Evolutionary conservation across 371 early-diverging fungal genomes (phyloP).

Genomic region (Mucor saturninus): DNA sequence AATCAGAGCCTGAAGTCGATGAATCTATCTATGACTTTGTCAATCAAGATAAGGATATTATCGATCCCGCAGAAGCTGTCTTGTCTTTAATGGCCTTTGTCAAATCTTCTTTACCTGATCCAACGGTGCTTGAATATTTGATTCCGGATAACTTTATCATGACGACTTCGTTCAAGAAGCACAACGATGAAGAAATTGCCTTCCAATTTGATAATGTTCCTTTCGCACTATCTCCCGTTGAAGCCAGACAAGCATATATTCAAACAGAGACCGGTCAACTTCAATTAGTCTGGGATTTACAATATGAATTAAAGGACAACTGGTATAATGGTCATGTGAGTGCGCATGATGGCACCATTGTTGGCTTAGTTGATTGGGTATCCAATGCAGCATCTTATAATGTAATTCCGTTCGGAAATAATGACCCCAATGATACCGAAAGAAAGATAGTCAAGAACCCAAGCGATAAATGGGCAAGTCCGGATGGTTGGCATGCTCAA

Average conservation of each 20-base stretch:
- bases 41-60: constrained; percentile 17
- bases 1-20: neutral
- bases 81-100: constrained; percentile 41
- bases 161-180: constrained; percentile 6
- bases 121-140: constrained; percentile 22
- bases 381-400: constrained; percentile 77
- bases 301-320: constrained; percentile 86
- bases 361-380: constrained; percentile 89
- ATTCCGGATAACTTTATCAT: constrained; percentile 21
- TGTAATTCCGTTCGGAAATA: constrained; percentile 87
- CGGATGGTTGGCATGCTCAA: constrained; percentile 79
- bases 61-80: constrained; percentile 35
- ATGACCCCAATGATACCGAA: constrained; percentile 80
- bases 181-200: constrained; percentile 1
- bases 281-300: constrained; percentile 83
- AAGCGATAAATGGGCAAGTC: constrained; percentile 72
- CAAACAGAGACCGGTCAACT: constrained; percentile 59
- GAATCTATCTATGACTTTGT: constrained; percentile 15
- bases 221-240: constrained; percentile 60
- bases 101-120: constrained; percentile 32
- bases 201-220: constrained; percentile 56
- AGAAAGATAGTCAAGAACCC: constrained; percentile 77
- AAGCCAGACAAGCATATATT: constrained; percentile 60
- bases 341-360: constrained; percentile 71
- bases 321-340: constrained; percentile 90